Conservation (phyloP, 768 basidiomycete genomes). For the Phylloporus sp. region DNA sequence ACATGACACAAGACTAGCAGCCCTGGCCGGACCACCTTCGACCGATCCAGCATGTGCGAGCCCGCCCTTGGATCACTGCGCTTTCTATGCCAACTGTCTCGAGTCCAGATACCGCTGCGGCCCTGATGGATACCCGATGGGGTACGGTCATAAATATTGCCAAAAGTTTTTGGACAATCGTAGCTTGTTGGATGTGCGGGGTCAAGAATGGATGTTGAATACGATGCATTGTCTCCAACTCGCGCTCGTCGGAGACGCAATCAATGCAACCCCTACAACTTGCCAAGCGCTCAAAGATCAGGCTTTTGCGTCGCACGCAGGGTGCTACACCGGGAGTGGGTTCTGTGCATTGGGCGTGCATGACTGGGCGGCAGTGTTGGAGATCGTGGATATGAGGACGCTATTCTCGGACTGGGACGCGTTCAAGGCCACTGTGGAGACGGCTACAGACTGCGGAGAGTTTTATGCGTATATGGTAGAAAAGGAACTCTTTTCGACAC, state of each 20-base stretch:
- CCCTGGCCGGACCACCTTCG: constrained; percentile 17
- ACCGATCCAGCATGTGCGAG: constrained; percentile 16
- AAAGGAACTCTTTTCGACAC: constrained; percentile 10
- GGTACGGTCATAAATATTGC: constrained; percentile 40
- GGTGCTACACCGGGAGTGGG: constrained; percentile 41
- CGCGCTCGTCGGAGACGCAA: constrained; percentile 36
- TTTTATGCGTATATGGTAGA: constrained; percentile 14
- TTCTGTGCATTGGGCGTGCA: constrained; percentile 35
- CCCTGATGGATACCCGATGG: constrained; percentile 39
- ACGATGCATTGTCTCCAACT: constrained; percentile 47
- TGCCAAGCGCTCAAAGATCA: constrained; percentile 34
- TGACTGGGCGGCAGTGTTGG: constrained; percentile 37
- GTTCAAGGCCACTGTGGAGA: constrained; percentile 10
- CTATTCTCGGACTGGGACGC: constrained; percentile 17
- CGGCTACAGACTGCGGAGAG: constrained; percentile 5
- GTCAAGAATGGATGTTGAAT: constrained; percentile 41
- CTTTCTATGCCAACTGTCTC: constrained; percentile 44
- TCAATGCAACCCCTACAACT: constrained; percentile 20
- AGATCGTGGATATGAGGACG: constrained; percentile 24
- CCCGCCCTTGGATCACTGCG: constrained; percentile 38
- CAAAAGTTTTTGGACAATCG: constrained; percentile 34
- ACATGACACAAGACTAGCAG: not conserved
- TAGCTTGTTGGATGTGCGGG: constrained; percentile 27
- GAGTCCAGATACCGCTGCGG: constrained; percentile 46
- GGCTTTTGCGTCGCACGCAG: constrained; percentile 41